Evolutionary conservation across 2,329 filamentous ascomycete genomes (phyloP).

Genomic region (Bisporella sp.): DNA sequence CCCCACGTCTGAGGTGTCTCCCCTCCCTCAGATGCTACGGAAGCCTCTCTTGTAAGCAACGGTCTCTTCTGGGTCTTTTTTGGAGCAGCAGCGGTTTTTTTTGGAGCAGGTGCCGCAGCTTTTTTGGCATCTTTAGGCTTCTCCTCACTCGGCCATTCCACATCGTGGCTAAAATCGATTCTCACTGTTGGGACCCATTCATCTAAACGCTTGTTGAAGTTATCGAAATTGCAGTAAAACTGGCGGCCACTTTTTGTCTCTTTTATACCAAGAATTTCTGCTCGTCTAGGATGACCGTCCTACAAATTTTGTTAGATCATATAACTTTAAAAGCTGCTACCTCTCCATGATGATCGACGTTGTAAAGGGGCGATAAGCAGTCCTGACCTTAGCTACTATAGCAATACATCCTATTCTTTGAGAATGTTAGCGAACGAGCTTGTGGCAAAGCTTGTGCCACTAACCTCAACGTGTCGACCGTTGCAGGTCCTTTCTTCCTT

Average conservation of each 20-base stretch:
- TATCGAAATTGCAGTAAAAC: constrained; percentile 27
- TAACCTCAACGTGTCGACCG: constrained; percentile 73
- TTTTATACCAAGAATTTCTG: constrained; percentile 92
- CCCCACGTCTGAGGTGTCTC: constrained; percentile 24
- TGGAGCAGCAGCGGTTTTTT: constrained; percentile 19
- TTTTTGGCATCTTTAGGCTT: constrained; percentile 75
- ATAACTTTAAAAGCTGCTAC: no score
- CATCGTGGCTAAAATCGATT: constrained; percentile 82
- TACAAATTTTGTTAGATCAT: constrained; percentile 25
- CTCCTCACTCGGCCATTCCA: constrained; percentile 89
- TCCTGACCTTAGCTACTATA: constrained; percentile 29
- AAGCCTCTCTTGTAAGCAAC: constrained; percentile 24
- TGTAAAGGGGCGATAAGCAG: not conserved
- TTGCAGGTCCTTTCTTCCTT: constrained; percentile 72
- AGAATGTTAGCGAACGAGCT: constrained; percentile 6
- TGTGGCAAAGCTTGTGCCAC: constrained; percentile 24
- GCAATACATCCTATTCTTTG: constrained; percentile 29
- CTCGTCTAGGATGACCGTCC: constrained; percentile 82
- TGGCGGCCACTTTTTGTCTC: constrained; percentile 75
- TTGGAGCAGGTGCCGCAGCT: constrained; percentile 41
- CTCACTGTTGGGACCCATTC: constrained; percentile 84
- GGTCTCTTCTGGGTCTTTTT: constrained; percentile 36
- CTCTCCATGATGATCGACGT: not conserved
- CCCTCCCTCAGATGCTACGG: constrained; percentile 24
- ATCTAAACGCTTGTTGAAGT: constrained; percentile 27